phyloP scores from a whole-genome alignment of 2,329 filamentous ascomycete genomes.

The Pezicula neosporulosa region DNA sequence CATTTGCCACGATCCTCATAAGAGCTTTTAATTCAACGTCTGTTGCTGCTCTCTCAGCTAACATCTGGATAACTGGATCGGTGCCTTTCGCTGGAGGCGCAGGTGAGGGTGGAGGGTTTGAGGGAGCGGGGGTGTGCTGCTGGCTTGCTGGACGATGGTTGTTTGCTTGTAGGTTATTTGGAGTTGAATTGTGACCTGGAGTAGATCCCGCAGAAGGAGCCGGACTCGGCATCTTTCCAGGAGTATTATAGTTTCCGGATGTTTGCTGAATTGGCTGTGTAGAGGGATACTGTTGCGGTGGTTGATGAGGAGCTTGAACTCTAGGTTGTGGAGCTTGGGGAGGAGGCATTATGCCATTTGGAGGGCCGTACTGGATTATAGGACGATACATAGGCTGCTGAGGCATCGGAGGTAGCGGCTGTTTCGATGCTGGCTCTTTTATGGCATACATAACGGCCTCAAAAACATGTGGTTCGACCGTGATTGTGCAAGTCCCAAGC shows the following conservation, averaged over 20 bases:
- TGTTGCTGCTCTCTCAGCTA: conserved; percentile 71
- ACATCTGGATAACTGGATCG: conserved; percentile 79
- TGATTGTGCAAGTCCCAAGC: conserved; percentile 70
- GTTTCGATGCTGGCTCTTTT: conserved; percentile 56
- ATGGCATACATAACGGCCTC: conserved; percentile 72
- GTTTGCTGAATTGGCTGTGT: conserved; percentile 25
- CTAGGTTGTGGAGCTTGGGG: conserved; percentile 37
- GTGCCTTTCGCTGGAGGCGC: conserved; percentile 32
- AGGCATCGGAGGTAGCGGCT: conserved; percentile 31
- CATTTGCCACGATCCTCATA: conserved; percentile 80
- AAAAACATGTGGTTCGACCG: conserved; percentile 76
- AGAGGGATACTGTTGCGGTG: conserved; percentile 20
- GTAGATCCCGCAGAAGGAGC: conserved; percentile 5
- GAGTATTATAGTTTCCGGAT: conserved; percentile 13
- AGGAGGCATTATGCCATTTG: conserved; percentile 58
- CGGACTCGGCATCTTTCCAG: conserved; percentile 9
- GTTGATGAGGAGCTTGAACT: conserved; percentile 27
- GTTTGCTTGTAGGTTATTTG: conserved; percentile 4
- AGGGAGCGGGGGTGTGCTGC: conserved; percentile 2
- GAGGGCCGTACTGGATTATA: conserved; percentile 63
- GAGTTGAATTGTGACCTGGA: not conserved
- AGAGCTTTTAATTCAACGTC: conserved; percentile 71
- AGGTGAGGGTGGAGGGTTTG: conserved; percentile 4
- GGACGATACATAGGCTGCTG: conserved; percentile 42
- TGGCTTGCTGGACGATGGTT: conserved; percentile 5